phyloP scores from a whole-genome alignment of 2,329 filamentous ascomycete genomes.

The Penicillium carneum region DNA sequence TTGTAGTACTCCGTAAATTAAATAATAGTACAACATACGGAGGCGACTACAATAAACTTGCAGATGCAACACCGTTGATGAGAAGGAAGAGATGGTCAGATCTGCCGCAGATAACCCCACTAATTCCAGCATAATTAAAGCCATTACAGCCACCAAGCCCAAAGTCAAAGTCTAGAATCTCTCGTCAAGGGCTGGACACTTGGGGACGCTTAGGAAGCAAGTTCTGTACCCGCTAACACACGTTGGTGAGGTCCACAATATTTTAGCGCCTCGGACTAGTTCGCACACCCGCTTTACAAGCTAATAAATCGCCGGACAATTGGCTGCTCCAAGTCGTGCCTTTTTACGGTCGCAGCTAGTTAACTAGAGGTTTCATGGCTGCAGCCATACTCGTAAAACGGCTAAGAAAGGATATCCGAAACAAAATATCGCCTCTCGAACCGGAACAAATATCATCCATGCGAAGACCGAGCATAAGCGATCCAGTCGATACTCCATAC shows the following conservation, averaged over 20 bases:
- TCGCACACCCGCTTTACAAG: background rate
- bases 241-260: conserved; percentile 12
- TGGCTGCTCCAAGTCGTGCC: background rate
- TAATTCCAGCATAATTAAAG: conserved; percentile 8
- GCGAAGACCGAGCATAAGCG: background rate
- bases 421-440: background rate
- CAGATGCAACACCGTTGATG: conserved; percentile 8
- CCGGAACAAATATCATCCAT: background rate
- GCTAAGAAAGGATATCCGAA: background rate
- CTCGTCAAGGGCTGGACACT: conserved; percentile 12
- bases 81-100: conserved; percentile 1
- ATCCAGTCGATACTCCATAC: background rate
- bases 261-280: conserved; percentile 21
- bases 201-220: conserved; percentile 12
- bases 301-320: background rate
- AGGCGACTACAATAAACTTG: background rate
- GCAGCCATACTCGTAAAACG: background rate
- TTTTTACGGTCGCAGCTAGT: background rate
- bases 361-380: background rate
- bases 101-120: conserved; percentile 11
- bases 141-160: conserved; percentile 19
- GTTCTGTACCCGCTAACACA: conserved; percentile 10
- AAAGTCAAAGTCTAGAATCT: conserved; percentile 20
- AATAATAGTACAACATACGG: background rate
- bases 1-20: background rate